These are phyloP conservation scores for Eragrostis nindensis DNA, from an alignment of 176 grass and related monocot genomes.

Conservation along the genomic window DNA sequence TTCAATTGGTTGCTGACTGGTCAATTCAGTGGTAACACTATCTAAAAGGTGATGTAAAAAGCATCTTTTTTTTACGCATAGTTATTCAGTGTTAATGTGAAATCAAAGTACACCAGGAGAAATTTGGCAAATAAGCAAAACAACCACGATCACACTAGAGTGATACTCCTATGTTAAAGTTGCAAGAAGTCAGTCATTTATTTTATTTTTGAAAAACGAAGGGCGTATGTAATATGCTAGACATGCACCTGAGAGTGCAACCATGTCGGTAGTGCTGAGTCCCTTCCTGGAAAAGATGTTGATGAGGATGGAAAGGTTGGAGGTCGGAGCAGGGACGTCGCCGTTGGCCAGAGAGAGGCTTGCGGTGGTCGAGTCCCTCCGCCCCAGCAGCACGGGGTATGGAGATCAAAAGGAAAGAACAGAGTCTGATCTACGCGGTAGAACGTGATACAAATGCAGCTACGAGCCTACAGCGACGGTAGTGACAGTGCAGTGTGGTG, in stretches of 20 bases:
- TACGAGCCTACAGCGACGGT: neutral
- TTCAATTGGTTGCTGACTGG: no score
- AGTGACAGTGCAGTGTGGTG: neutral
- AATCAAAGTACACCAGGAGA: no score
- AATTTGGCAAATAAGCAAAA: no score
- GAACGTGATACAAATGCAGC: neutral
- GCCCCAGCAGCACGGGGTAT: slow-evolving; percentile 62
- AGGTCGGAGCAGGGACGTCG: slow-evolving; percentile 55
- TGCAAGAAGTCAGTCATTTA: no score
- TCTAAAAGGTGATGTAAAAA: no score
- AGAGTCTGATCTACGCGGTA: neutral
- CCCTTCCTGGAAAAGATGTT: slow-evolving; percentile 55
- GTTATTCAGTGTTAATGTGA: no score
- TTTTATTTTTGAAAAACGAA: no score
- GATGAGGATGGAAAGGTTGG: slow-evolving; percentile 50
- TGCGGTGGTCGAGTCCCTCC: slow-evolving; percentile 66
- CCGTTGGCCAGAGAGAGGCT: slow-evolving; percentile 45
- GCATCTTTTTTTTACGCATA: no score
- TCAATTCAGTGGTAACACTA: no score
- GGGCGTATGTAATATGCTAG: neutral
- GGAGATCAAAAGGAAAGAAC: slow-evolving; percentile 1
- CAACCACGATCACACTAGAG: no score
- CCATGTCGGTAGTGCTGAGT: slow-evolving; percentile 63
- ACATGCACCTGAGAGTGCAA: slow-evolving; percentile 59
- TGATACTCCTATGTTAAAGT: no score